Evolutionary conservation across 106 monocot species (phyloP).

Genomic region (Dendrobium catenatum): DNA sequence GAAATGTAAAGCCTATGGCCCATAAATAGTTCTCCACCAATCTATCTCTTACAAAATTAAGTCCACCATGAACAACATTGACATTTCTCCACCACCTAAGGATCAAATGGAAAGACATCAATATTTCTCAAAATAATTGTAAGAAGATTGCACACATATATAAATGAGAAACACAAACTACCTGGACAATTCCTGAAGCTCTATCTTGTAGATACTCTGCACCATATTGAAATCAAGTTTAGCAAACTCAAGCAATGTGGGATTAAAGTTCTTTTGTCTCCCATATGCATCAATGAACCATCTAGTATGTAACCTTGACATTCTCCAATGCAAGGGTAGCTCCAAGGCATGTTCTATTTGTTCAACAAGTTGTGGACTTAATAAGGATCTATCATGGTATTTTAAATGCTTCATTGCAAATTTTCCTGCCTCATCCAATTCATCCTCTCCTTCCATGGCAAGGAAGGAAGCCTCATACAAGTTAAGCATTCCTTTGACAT

Average conservation of each 20-base stretch:
- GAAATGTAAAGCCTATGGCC: slow-evolving; percentile 11
- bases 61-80: slow-evolving; percentile 11
- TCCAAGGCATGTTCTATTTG: slow-evolving; percentile 39
- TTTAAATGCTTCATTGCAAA: slow-evolving; percentile 10
- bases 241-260: slow-evolving; percentile 32
- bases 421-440: slow-evolving; percentile 17
- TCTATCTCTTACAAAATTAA: slow-evolving; percentile 43
- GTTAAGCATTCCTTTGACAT: slow-evolving; percentile 17
- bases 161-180: background rate
- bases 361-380: slow-evolving; percentile 6
- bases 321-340: slow-evolving; percentile 48
- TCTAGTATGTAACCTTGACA: slow-evolving; percentile 29
- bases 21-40: slow-evolving; percentile 36
- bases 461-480: slow-evolving; percentile 37
- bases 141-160: background rate
- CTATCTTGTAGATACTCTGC: slow-evolving; percentile 25
- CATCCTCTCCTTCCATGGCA: slow-evolving; percentile 19
- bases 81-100: slow-evolving; percentile 54
- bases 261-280: slow-evolving; percentile 14
- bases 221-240: slow-evolving; percentile 53
- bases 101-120: background rate
- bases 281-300: slow-evolving; percentile 38
- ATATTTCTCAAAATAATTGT: background rate
- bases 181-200: slow-evolving; percentile 30
- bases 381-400: background rate